phyloP scores from a whole-genome alignment of 306 rosid species.

The Quercus aquifolioides region DNA sequence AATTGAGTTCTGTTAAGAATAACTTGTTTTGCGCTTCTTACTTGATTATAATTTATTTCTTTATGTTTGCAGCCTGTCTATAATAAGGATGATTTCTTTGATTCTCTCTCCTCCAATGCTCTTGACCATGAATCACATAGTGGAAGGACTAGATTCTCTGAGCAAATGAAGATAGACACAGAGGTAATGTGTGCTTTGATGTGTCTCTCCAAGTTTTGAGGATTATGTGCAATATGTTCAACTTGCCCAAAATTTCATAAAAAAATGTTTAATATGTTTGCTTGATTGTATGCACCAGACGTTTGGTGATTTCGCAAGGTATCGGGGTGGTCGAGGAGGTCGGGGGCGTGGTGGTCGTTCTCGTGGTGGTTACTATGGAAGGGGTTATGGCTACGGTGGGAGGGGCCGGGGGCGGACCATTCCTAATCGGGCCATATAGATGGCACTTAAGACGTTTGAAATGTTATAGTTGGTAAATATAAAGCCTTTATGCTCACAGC shows the following conservation, averaged over 20 bases:
- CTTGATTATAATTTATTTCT: constrained; percentile 19
- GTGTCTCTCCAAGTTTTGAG: constrained; percentile 1
- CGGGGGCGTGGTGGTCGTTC: constrained; percentile 73
- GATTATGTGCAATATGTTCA: constrained; percentile 13
- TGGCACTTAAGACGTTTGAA: background rate
- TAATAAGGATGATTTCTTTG: constrained; percentile 92
- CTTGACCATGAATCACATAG: constrained; percentile 47
- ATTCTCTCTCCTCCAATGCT: constrained; percentile 59
- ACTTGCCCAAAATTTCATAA: background rate
- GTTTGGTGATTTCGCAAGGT: constrained; percentile 73
- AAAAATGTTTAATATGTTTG: constrained; percentile 16
- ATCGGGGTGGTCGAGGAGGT: constrained; percentile 82
- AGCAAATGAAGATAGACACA: constrained; percentile 79
- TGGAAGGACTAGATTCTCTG: constrained; percentile 77
- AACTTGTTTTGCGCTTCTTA: background rate
- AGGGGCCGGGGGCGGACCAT: constrained; percentile 76
- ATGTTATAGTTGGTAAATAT: constrained; percentile 26
- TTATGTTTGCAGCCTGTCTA: constrained; percentile 57
- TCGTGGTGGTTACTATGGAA: constrained; percentile 80
- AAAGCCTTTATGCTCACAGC: constrained; percentile 3
- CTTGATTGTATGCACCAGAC: constrained; percentile 63
- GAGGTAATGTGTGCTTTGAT: constrained; percentile 48
- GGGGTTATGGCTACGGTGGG: constrained; percentile 60
- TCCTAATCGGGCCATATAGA: constrained; percentile 38
- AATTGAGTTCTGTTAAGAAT: background rate